Evolutionary conservation across 495 filamentous ascomycete species (phyloP).

Genomic region (Aspergillus coremiiformis): DNA sequence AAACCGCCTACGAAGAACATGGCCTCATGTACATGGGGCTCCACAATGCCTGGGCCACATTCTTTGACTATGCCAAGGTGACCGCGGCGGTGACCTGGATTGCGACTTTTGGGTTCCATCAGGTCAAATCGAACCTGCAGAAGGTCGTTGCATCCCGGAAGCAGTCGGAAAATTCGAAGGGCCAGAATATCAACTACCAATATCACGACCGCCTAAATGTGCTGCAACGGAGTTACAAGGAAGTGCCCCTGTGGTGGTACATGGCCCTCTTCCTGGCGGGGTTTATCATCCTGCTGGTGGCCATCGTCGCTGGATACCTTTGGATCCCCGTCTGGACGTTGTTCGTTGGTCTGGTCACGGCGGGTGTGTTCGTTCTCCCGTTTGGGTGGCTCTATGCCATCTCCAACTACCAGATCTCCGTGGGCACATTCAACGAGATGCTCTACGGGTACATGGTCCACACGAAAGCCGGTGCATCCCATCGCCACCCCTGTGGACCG

Average conservation of each 20-base stretch:
- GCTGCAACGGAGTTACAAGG: constrained; percentile 46
- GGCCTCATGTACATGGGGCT: constrained; percentile 47
- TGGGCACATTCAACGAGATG: constrained; percentile 49
- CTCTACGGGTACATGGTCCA: constrained; percentile 53
- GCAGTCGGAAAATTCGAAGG: constrained; percentile 9
- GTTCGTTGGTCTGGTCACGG: constrained; percentile 44
- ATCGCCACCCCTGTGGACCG: constrained; percentile 47
- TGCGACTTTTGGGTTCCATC: constrained; percentile 43
- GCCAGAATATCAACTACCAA: constrained; percentile 41
- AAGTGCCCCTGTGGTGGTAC: constrained; percentile 52
- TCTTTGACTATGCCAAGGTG: constrained; percentile 52
- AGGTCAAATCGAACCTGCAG: constrained; percentile 34
- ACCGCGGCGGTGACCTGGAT: constrained; percentile 51
- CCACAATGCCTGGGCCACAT: constrained; percentile 48
- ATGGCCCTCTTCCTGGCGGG: constrained; percentile 36
- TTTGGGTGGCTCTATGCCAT: constrained; percentile 50
- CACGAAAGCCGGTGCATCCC: constrained; percentile 26
- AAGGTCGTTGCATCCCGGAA: constrained; percentile 30
- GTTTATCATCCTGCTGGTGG: constrained; percentile 41
- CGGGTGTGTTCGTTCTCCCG: constrained; percentile 44
- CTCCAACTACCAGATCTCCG: constrained; percentile 47
- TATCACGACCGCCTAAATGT: constrained; percentile 49
- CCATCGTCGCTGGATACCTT: constrained; percentile 38
- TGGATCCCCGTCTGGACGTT: constrained; percentile 53
- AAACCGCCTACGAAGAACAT: constrained; percentile 44